Evolutionary conservation across 1,284 basidiomycete species (phyloP).

Genomic region (Tetrapyrgos nigripes): DNA sequence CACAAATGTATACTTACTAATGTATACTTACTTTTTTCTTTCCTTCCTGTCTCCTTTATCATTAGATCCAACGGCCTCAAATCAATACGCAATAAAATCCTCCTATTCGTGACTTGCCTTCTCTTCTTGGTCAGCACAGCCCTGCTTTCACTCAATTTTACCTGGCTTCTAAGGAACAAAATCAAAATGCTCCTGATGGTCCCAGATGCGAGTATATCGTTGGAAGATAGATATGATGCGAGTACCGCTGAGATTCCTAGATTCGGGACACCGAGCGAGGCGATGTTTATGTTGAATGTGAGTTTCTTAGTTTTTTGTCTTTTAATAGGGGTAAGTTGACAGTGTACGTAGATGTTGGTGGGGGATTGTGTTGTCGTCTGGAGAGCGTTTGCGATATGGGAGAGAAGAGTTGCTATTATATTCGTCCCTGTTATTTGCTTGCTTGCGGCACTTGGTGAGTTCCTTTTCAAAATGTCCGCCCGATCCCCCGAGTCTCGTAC

Average conservation of each 20-base stretch:
- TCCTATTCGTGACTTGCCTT: background rate
- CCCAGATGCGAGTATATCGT: background rate
- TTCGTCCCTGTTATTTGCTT: background rate
- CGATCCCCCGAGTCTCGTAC: background rate
- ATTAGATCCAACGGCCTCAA: background rate
- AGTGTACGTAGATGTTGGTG: constrained; percentile 12
- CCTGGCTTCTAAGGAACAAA: background rate
- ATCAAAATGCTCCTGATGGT: background rate
- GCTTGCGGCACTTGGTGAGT: background rate
- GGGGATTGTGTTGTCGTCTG: constrained; percentile 15
- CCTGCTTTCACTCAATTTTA: background rate
- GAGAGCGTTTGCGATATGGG: constrained; percentile 11
- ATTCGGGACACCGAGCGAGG: background rate
- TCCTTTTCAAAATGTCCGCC: background rate
- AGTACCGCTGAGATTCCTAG: background rate
- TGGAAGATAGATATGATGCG: background rate
- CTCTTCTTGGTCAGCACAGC: background rate
- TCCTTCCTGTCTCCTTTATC: no score
- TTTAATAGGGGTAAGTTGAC: background rate
- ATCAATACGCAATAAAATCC: background rate
- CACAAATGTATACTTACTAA: no score
- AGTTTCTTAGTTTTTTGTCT: background rate
- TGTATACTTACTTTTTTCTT: background rate
- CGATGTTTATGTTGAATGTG: background rate
- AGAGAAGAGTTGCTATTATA: background rate